phyloP scores from a whole-genome alignment of 495 filamentous ascomycete genomes.

The Penicillium roqueforti region DNA sequence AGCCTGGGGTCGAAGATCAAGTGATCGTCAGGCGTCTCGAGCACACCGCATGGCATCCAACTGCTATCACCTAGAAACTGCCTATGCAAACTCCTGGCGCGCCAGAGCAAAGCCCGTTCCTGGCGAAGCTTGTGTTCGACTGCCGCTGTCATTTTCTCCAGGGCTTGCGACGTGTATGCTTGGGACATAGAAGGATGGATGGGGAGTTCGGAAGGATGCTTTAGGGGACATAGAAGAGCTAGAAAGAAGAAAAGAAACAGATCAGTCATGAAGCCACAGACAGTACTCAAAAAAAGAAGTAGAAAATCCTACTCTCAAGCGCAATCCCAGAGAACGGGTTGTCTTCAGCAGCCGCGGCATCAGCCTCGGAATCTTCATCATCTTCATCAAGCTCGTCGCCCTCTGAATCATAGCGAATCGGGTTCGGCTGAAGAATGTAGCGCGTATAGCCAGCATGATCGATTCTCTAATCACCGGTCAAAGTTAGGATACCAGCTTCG shows the following conservation, averaged over 20 bases:
- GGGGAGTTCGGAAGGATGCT: constrained; percentile 78
- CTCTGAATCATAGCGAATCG: constrained; percentile 72
- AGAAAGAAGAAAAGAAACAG: constrained; percentile 3
- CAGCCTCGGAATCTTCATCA: constrained; percentile 73
- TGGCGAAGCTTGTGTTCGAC: constrained; percentile 67
- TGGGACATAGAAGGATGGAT: constrained; percentile 78
- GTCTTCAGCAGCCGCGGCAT: constrained; percentile 66
- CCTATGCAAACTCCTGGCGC: constrained; percentile 70
- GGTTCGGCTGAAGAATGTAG: constrained; percentile 76
- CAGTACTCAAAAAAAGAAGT: background rate
- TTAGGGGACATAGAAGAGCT: constrained; percentile 87
- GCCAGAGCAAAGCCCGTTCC: constrained; percentile 71
- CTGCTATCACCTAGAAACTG: constrained; percentile 73
- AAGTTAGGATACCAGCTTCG: constrained; percentile 11
- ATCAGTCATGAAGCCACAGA: background rate
- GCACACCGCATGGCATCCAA: constrained; percentile 68
- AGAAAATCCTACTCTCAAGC: constrained; percentile 65
- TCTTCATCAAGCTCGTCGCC: constrained; percentile 74
- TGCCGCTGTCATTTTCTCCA: constrained; percentile 73
- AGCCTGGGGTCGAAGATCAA: constrained; percentile 41
- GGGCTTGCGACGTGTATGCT: constrained; percentile 73
- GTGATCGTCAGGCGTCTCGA: constrained; percentile 35
- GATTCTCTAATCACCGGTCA: constrained; percentile 53
- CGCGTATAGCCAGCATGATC: constrained; percentile 81
- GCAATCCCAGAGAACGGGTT: constrained; percentile 79